phyloP scores from a whole-genome alignment of 1,284 basidiomycete genomes.

The Tylopilus sp. region DNA sequence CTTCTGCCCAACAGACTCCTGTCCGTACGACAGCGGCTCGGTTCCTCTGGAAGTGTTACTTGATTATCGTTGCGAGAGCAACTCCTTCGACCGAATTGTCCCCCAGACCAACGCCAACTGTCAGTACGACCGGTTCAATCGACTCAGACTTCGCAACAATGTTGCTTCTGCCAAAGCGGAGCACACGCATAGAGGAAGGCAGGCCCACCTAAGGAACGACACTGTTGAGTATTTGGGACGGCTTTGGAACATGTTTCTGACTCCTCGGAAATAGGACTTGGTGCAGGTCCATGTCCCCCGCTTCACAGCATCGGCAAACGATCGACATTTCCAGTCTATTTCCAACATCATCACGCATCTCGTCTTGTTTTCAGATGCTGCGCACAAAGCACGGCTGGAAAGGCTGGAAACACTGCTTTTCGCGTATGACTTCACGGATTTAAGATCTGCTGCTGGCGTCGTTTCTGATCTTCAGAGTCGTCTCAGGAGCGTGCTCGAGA shows the following conservation, averaged over 20 bases:
- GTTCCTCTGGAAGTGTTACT: slow-evolving; percentile 89
- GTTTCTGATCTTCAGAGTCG: slow-evolving; percentile 74
- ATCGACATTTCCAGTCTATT: slow-evolving; percentile 83
- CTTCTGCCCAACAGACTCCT: slow-evolving; percentile 68
- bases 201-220: slow-evolving; percentile 75
- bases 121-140: slow-evolving; percentile 94
- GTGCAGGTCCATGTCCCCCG: slow-evolving; percentile 79
- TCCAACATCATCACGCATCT: slow-evolving; percentile 88
- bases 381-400: slow-evolving; percentile 72
- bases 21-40: slow-evolving; percentile 42
- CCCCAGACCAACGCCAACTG: slow-evolving; percentile 85
- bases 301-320: slow-evolving; percentile 86
- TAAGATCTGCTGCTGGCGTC: slow-evolving; percentile 62
- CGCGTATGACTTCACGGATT: slow-evolving; percentile 88
- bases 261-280: slow-evolving; percentile 57
- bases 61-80: slow-evolving; percentile 78
- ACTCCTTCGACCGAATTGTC: slow-evolving; percentile 85
- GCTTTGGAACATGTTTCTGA: slow-evolving; percentile 13
- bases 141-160: slow-evolving; percentile 77
- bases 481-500: slow-evolving; percentile 66
- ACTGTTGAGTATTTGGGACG: slow-evolving; percentile 49
- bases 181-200: slow-evolving; percentile 37
- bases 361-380: slow-evolving; percentile 84
- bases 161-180: slow-evolving; percentile 45
- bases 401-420: slow-evolving; percentile 83